These are phyloP conservation scores for rapeseed (Brassica napus) DNA, from an alignment of 345 rosid species.

Conservation along the genomic window Da-Ae NC_063447.1:54367001-54367500, in stretches of 20 bases:
- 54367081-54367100: not conserved
- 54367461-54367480: constrained; percentile 1
- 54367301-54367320: constrained; percentile 20
- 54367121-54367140: constrained; percentile 38
- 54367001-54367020: constrained; percentile 19
- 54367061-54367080: constrained; percentile 27
- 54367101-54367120: constrained; percentile 32
- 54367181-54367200: constrained; percentile 38
- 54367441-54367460: not conserved
- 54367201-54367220: constrained; percentile 32
- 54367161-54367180: constrained; percentile 34
- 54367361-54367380: not conserved
- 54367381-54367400: constrained; percentile 6
- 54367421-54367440: not conserved
- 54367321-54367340: constrained; percentile 5
- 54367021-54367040: constrained; percentile 22
- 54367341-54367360: constrained; percentile 1
- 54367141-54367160: constrained; percentile 41
- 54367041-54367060: not conserved
- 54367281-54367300: constrained; percentile 31
- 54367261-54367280: constrained; percentile 31
- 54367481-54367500: not conserved
- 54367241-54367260: constrained; percentile 39
- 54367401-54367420: constrained; percentile 15
- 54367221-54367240: constrained; percentile 35